Evolutionary conservation across 2,329 filamentous ascomycete genomes (phyloP).

Genomic region (Fusarium beomiforme): DNA sequence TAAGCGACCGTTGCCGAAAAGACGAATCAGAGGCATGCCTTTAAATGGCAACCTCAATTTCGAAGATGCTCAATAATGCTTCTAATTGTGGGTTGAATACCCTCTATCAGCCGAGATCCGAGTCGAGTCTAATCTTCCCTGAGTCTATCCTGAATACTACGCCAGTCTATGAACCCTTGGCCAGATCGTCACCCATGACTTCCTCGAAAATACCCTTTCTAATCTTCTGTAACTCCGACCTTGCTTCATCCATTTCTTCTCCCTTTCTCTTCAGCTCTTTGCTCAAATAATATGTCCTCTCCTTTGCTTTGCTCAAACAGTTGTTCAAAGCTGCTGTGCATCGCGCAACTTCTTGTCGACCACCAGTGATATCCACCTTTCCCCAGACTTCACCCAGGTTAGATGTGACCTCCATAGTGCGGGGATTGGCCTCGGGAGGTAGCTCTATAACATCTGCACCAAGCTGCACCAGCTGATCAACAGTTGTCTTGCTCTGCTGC

Average conservation of each 20-base stretch:
- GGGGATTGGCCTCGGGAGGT: slow-evolving; percentile 54
- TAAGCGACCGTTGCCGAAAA: slow-evolving; percentile 20
- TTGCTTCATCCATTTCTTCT: slow-evolving; percentile 46
- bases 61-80: not conserved
- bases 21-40: slow-evolving; percentile 7
- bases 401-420: slow-evolving; percentile 47
- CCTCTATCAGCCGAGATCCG: not conserved
- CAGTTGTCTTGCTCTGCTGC: slow-evolving; percentile 12
- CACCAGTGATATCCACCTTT: slow-evolving; percentile 61
- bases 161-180: slow-evolving; percentile 3
- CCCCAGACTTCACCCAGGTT: slow-evolving; percentile 60
- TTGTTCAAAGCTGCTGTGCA: slow-evolving; percentile 46
- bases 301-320: slow-evolving; percentile 47
- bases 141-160: not conserved
- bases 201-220: slow-evolving; percentile 51
- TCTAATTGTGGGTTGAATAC: not conserved
- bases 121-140: not conserved
- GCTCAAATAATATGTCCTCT: slow-evolving; percentile 43
- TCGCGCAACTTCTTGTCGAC: slow-evolving; percentile 49
- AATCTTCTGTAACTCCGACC: slow-evolving; percentile 54
- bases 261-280: slow-evolving; percentile 46
- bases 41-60: not conserved
- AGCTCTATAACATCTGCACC: slow-evolving; percentile 18
- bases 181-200: slow-evolving; percentile 19
- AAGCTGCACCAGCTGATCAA: slow-evolving; percentile 24